Percentiles rank a stretch among this genome's conserved stretches.
phyloP scores from a whole-genome alignment of 345 rosid species.

The Aegle marmelos region DNA sequence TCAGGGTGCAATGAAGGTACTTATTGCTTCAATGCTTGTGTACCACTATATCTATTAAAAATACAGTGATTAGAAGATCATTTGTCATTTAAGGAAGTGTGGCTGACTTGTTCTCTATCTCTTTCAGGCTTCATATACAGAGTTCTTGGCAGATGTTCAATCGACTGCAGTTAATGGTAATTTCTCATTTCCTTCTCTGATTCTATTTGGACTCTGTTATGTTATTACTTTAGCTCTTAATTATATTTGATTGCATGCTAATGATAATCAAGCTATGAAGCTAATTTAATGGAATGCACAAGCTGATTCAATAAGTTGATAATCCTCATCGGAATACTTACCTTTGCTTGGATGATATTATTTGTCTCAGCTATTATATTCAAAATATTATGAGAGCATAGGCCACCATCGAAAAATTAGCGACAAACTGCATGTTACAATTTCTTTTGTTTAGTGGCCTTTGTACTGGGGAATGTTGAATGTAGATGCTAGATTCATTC shows the following conservation, averaged over 20 bases:
- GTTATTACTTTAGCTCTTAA: neutral
- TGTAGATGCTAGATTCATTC: neutral
- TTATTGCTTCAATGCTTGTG: neutral
- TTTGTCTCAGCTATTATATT: neutral
- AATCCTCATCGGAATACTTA: neutral
- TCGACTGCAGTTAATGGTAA: conserved; percentile 40
- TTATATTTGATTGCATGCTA: neutral
- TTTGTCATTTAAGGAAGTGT: neutral
- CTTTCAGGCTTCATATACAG: conserved; percentile 40
- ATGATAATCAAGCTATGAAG: neutral
- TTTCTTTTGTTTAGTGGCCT: neutral
- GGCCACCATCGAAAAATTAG: neutral
- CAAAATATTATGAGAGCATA: no score
- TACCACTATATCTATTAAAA: neutral
- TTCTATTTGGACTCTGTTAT: neutral
- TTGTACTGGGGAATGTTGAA: neutral
- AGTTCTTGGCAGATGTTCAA: conserved; percentile 44
- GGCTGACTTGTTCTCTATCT: neutral
- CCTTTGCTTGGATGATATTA: neutral
- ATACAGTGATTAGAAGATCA: neutral
- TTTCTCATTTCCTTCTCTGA: neutral
- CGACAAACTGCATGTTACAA: neutral
- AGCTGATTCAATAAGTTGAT: neutral
- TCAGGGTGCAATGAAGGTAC: conserved; percentile 45
- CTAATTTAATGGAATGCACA: neutral